Base-by-base conservation (phyloP, 805 yeast species). In the Metschnikowia cerradonensis region DNA sequence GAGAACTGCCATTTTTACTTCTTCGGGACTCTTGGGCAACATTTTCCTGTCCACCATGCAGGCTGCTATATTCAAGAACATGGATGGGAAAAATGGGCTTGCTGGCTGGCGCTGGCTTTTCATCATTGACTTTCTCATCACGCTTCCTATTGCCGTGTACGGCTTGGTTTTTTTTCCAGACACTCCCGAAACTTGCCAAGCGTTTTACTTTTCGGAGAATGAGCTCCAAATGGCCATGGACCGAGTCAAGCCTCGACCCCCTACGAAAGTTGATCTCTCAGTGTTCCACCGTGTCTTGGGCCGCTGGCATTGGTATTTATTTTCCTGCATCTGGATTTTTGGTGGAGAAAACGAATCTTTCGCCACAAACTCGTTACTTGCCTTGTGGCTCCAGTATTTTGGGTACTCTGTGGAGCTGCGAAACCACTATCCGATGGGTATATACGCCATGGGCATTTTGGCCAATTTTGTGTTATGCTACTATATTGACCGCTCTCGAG, bases 61-160 rank as follows among this genome's bases (percentile, higher is more conserved):
- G 60, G 75, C 77, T n/a, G 78, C 80, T 2, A 80, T 80, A 35
- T 75, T 73, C 57, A 65, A 61, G 17, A 71, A 72, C 55, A 67
- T 80, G 71, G 64, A 77, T 55, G 77, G 79, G 49, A 61, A 56
- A 19, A 62, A 65, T n/a, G 83, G 83, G 0, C 61, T 82, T 14
- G 72, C 74, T 3, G 87, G 88, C 6, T 82, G 86, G 86, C 73
- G 83, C 63, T 82, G 87, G 87, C 36, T 82, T n/a, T 83, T 81
- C 60, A 78, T 83, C 41, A 79, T 83, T 53, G 86, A 83, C 64
- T 82, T 80, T 55, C 58, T 79, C 32, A 72, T 82, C 41, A 81
- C 87, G 0, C 59, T 82, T 3, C 86, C 86, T 1, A 77, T 83
- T 49, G 77, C 79, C 3, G 35, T 81, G 3, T 81, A 77, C 54